These are phyloP conservation scores for Aureococcus anophagefferens DNA, from an alignment of 108 stramenopile genomes.

Conservation along the genomic window DNA sequence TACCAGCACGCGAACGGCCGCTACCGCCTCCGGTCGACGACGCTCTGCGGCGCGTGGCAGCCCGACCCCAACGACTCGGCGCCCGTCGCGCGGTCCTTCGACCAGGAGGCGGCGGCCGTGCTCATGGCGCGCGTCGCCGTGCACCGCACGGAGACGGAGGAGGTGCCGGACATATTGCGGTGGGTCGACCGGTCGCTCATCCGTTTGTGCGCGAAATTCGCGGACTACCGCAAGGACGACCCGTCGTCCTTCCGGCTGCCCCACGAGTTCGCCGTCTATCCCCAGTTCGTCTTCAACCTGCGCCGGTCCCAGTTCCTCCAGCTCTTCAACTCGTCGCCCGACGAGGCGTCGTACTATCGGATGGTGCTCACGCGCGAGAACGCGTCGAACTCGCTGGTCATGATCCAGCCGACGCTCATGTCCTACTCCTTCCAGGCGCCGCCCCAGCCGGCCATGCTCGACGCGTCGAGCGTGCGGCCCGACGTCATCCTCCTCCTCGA, in stretches of 20 bases:
- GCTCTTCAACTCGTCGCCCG: conserved; percentile 93
- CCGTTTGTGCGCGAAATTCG: conserved; percentile 93
- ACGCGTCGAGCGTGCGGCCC: conserved; percentile 81
- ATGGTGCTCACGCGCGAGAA: conserved; percentile 80
- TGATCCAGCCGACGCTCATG: conserved; percentile 97
- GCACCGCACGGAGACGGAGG: conserved; percentile 80
- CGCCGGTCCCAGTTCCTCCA: conserved; percentile 89
- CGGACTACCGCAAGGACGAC: conserved; percentile 87
- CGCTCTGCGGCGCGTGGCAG: conserved; percentile 86
- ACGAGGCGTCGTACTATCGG: conserved; percentile 93
- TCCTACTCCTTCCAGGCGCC: conserved; percentile 91
- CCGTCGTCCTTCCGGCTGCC: conserved; percentile 76
- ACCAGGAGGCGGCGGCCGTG: conserved; percentile 98
- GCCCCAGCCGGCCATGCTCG: conserved; percentile 86
- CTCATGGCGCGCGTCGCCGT: conserved; percentile 91
- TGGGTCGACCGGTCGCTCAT: conserved; percentile 97
- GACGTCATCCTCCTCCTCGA: conserved; percentile 95
- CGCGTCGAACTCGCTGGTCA: conserved; percentile 86
- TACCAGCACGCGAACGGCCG: conserved; percentile 88
- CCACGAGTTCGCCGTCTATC: conserved; percentile 90
- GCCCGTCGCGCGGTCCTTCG: conserved; percentile 77
- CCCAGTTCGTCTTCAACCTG: conserved; percentile 95
- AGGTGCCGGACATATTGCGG: conserved; percentile 89
- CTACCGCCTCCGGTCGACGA: conserved; percentile 85
- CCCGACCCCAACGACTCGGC: conserved; percentile 44